Percentiles rank a stretch among this genome's conserved stretches.
phyloP scores from a whole-genome alignment of 2,329 filamentous ascomycete species.

The Fusarium sp. region DNA sequence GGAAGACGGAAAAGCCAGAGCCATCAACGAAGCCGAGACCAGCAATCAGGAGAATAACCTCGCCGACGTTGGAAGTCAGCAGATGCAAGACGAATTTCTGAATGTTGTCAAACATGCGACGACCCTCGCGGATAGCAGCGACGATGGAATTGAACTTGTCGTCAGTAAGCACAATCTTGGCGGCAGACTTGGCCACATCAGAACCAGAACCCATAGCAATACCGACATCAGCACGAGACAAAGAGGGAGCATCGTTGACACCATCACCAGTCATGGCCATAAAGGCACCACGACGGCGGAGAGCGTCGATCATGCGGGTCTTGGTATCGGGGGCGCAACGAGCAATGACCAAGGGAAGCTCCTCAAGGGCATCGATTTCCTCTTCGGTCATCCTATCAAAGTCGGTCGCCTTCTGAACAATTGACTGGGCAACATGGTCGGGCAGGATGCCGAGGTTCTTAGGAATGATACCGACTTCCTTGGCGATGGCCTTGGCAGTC shows the following conservation, averaged over 20 bases:
- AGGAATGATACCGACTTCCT: conserved; percentile 84
- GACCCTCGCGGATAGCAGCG: conserved; percentile 85
- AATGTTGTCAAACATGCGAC: conserved; percentile 90
- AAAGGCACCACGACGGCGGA: conserved; percentile 82
- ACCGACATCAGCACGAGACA: conserved; percentile 86
- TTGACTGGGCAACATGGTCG: conserved; percentile 74
- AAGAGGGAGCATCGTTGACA: conserved; percentile 87
- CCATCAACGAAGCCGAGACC: conserved; percentile 86
- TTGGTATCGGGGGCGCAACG: conserved; percentile 90
- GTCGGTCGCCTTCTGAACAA: conserved; percentile 83
- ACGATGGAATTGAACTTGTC: conserved; percentile 93
- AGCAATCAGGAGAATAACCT: conserved; percentile 85
- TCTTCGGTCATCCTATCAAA: conserved; percentile 84
- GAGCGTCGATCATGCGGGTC: conserved; percentile 90
- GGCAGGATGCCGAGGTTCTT: conserved; percentile 72
- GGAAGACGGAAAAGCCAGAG: conserved; percentile 83
- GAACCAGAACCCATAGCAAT: conserved; percentile 93
- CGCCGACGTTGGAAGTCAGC: conserved; percentile 85
- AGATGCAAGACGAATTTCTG: conserved; percentile 90
- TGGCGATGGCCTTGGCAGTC: conserved; percentile 84
- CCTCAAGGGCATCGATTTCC: conserved; percentile 82
- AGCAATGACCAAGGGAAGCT: conserved; percentile 85
- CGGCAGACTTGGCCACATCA: conserved; percentile 87
- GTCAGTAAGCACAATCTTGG: conserved; percentile 87
- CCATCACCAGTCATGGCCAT: conserved; percentile 93